Percentiles rank a stretch among this genome's conserved stretches.
Conservation (phyloP, 2,329 filamentous ascomycete genomes). For the Sclerotinia borealis region DNA sequence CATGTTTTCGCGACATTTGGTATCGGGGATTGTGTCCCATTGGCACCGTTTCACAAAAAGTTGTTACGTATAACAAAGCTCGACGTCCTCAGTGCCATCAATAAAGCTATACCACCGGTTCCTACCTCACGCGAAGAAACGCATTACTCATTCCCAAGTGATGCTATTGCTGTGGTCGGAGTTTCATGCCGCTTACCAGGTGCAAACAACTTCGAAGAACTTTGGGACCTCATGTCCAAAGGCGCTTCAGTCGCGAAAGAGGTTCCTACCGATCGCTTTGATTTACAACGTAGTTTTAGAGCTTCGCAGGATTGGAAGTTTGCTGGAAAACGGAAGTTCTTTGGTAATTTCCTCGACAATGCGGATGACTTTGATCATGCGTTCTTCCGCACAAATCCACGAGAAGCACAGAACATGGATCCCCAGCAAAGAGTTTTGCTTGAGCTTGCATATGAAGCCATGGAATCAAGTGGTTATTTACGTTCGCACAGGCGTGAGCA, state of each 20-base stretch:
- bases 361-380: constrained; percentile 14
- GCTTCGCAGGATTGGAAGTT: constrained; percentile 10
- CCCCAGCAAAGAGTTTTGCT: constrained; percentile 14
- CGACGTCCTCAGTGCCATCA: neutral
- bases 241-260: constrained; percentile 39
- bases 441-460: constrained; percentile 13
- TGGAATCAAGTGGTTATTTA: constrained; percentile 13
- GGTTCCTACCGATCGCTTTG: constrained; percentile 16
- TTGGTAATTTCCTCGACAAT: constrained; percentile 15
- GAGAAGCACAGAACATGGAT: constrained; percentile 20
- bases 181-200: constrained; percentile 48
- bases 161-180: constrained; percentile 44
- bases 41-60: neutral
- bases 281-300: constrained; percentile 9
- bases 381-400: constrained; percentile 14
- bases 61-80: neutral
- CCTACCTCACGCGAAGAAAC: neutral
- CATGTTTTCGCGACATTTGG: neutral
- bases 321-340: neutral
- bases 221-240: constrained; percentile 70
- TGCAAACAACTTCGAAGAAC: constrained; percentile 48
- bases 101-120: neutral
- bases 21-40: neutral
- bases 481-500: neutral
- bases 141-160: neutral